Conservation (phyloP, 169 alveolate genomes). For the Eimeria mitis region DNA sequence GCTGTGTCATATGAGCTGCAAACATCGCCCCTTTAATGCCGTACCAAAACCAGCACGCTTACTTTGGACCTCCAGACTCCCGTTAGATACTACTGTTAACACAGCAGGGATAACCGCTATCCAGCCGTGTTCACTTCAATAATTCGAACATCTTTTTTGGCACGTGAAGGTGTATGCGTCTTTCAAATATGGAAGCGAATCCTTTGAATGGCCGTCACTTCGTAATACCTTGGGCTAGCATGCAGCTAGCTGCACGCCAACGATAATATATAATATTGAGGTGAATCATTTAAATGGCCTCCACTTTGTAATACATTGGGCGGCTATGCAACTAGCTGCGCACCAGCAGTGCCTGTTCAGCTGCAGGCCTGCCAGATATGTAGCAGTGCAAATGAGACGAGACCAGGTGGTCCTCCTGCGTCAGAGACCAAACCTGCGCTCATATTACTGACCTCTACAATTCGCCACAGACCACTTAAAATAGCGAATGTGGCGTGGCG, state of each 20-base stretch:
- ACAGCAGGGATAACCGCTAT: neutral
- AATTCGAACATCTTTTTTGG: neutral
- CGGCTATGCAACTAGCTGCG: neutral
- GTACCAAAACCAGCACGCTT: neutral
- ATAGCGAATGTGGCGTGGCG: neutral
- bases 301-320: neutral
- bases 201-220: neutral
- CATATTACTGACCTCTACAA: neutral
- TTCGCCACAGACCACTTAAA: neutral
- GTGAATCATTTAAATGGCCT: neutral
- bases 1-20: neutral
- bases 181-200: neutral
- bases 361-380: neutral
- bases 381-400: neutral
- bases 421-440: neutral
- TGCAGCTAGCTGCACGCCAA: neutral
- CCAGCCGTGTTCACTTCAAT: neutral
- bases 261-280: no score
- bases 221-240: neutral
- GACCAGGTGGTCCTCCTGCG: neutral
- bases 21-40: neutral
- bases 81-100: neutral
- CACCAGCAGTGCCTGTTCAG: neutral
- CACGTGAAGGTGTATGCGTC: neutral
- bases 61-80: neutral